These are phyloP conservation scores for Didymella segeticola DNA, from an alignment of 2,329 filamentous ascomycete species.

Conservation along the genomic window DNA sequence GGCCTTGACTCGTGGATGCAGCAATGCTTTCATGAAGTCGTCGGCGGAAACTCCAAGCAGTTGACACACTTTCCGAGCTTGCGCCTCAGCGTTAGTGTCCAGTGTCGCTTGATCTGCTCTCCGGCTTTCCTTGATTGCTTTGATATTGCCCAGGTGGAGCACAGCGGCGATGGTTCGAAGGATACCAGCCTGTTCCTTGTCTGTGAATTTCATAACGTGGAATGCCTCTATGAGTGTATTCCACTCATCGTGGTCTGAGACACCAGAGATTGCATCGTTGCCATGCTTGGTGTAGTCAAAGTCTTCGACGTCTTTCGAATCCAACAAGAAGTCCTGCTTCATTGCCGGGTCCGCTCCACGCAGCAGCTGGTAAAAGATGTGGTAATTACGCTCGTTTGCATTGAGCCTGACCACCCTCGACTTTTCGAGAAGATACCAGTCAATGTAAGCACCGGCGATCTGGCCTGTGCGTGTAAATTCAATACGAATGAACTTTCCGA, in stretches of 20 bases:
- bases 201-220: constrained; percentile 88
- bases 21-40: constrained; percentile 82
- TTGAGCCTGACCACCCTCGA: constrained; percentile 95
- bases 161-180: constrained; percentile 89
- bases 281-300: constrained; percentile 92
- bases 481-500: constrained; percentile 98
- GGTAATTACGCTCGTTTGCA: constrained; percentile 89
- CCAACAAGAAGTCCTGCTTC: constrained; percentile 78
- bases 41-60: constrained; percentile 85
- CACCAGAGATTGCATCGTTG: constrained; percentile 87
- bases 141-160: constrained; percentile 90
- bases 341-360: constrained; percentile 78
- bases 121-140: constrained; percentile 87
- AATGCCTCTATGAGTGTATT: constrained; percentile 89
- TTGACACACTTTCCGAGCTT: constrained; percentile 79
- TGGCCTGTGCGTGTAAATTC: constrained; percentile 88
- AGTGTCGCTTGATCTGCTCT: constrained; percentile 89
- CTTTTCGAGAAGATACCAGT: constrained; percentile 98
- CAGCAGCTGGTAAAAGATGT: constrained; percentile 95
- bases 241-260: constrained; percentile 93
- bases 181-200: constrained; percentile 82
- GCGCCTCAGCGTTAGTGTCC: constrained; percentile 73
- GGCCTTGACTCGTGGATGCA: constrained; percentile 94
- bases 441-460: constrained; percentile 94
- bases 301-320: constrained; percentile 77